Base-by-base conservation (phyloP, 768 basidiomycete genomes). In the Kwoniella dejecticola region DNA sequence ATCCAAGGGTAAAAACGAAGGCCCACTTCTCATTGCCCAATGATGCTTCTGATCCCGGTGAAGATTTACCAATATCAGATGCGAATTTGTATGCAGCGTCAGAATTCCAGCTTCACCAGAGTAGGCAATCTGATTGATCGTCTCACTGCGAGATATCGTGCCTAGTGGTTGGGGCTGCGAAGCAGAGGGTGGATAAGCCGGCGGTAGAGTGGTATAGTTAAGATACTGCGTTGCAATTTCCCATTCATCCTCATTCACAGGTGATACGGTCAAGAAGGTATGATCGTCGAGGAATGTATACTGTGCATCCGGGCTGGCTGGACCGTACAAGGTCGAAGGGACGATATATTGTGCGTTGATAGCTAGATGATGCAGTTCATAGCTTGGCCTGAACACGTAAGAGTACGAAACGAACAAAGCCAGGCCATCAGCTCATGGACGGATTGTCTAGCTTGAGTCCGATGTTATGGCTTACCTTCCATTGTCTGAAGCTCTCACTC, bases 321-420 rank as follows among this genome's bases (percentile, higher is more conserved):
- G 17, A 11, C 42, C 59, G 24, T 60, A 33, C 4, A 13, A 21
- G 3, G 55, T 46, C 12, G 64, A 59, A 12, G 64, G 60, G 15
- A 66, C 29, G 8, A 60, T 57, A 29, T 33, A 66, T 26, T 66
- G 64, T 2, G 64, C 64, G 31, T 66, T 66, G 48, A 66, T 66
- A 10, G 64, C 64, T 23, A 66, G 60, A 0, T 61, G 41, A 26
- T 60, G 59, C 6, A 66, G 48, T 15, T 66, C 60, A 42, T 66
- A 46, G 8, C n/a, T 24, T 12, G 53, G 29, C 7, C 63, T 65
- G 33, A 17, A 23, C 4, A 11, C 10, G 31, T 26, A 27, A 24
- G 30, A n/a, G n/a, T n/a, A n/a, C n/a, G n/a, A n/a, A n/a, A n/a
- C n/a, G n/a, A n/a, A n/a, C n/a, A n/a, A n/a, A n/a, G 0, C 4